Conservation (phyloP, 768 basidiomycete species). For the Termitomyces sp. region DNA sequence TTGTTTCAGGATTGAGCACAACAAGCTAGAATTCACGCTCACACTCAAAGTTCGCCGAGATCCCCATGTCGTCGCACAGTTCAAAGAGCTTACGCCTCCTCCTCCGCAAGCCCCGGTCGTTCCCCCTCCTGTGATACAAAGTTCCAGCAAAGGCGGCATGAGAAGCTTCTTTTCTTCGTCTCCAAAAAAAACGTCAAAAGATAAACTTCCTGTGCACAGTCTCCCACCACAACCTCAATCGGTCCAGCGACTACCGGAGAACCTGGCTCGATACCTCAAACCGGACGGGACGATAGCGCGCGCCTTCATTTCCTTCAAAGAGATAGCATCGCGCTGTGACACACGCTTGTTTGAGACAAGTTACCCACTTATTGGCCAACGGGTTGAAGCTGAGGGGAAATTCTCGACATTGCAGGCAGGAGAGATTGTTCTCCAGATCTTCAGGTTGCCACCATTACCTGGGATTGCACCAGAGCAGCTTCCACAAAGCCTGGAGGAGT, state of each 20-base stretch:
- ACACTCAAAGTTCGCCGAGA: conserved; percentile 85
- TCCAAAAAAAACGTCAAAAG: conserved; percentile 59
- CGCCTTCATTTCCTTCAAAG: conserved; percentile 86
- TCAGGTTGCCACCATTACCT: conserved; percentile 86
- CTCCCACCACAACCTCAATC: conserved; percentile 33
- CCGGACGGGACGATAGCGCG: conserved; percentile 86
- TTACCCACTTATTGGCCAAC: conserved; percentile 78
- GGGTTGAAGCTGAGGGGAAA: conserved; percentile 51
- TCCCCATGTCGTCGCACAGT: conserved; percentile 78
- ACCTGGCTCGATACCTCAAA: conserved; percentile 78
- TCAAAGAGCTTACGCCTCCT: conserved; percentile 55
- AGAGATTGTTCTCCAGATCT: conserved; percentile 86
- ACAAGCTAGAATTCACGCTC: conserved; percentile 92
- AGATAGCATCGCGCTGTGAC: conserved; percentile 79
- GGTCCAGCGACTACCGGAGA: conserved; percentile 57
- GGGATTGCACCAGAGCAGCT: conserved; percentile 73
- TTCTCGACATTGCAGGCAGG: conserved; percentile 72
- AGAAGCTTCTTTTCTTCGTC: conserved; percentile 75
- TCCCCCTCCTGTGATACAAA: conserved; percentile 39
- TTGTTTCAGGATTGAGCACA: conserved; percentile 68
- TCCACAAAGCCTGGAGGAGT: conserved; percentile 92
- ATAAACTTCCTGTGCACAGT: conserved; percentile 36
- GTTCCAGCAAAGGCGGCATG: conserved; percentile 61
- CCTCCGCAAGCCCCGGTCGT: conserved; percentile 29
- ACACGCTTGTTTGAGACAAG: conserved; percentile 80